Conservation (phyloP, 2,329 filamentous ascomycete genomes). For the Hypoxylon sp. region DNA sequence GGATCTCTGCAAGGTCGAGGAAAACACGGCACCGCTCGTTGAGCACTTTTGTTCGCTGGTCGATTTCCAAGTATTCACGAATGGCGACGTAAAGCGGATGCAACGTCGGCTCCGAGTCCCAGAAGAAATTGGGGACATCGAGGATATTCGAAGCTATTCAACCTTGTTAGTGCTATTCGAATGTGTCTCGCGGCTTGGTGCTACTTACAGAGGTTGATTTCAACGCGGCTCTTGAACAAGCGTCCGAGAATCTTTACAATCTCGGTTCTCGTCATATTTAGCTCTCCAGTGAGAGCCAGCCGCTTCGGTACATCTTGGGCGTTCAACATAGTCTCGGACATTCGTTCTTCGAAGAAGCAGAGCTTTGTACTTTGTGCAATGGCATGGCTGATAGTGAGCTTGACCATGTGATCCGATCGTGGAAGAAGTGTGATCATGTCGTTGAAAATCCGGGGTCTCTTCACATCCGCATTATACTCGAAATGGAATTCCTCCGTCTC, state of each 20-base stretch:
- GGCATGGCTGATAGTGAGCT: conserved; percentile 95
- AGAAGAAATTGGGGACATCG: conserved; percentile 97
- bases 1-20: conserved; percentile 93
- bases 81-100: conserved; percentile 95
- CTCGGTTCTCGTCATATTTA: conserved; percentile 92
- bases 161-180: conserved; percentile 44
- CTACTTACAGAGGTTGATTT: conserved; percentile 94
- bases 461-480: conserved; percentile 90
- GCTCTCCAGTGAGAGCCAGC: conserved; percentile 87
- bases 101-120: conserved; percentile 95
- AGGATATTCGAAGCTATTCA: conserved; percentile 88
- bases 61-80: conserved; percentile 97
- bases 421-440: conserved; percentile 98
- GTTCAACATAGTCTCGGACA: conserved; percentile 93
- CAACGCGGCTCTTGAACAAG: conserved; percentile 93
- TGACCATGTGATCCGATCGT: conserved; percentile 96
- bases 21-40: conserved; percentile 98
- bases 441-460: conserved; percentile 93
- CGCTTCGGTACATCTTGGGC: conserved; percentile 93
- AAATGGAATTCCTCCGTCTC: conserved; percentile 99
- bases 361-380: conserved; percentile 98
- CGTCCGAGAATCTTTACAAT: conserved; percentile 93
- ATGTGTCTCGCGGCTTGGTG: neutral
- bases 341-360: conserved; percentile 94
- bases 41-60: conserved; percentile 93